These are phyloP conservation scores for Cornus florida DNA, from an alignment of 148 eudicot genomes.

Conservation along the genomic window DNA sequence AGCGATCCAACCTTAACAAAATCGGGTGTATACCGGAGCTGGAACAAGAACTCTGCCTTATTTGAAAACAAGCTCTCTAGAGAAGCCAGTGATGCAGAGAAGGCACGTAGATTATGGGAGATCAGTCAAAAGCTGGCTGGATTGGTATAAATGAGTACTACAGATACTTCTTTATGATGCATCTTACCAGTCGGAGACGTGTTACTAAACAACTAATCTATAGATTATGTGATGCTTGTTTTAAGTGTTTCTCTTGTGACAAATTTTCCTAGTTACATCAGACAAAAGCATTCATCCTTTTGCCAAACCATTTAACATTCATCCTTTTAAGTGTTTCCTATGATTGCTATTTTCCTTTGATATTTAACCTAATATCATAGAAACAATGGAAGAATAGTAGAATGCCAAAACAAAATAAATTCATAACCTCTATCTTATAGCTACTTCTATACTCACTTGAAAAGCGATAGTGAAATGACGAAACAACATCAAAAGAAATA, in stretches of 20 bases:
- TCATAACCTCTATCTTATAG: too few species aligned
- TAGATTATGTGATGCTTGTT: neutral
- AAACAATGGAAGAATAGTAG: too few species aligned
- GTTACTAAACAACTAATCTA: neutral
- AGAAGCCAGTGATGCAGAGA: conserved; percentile 84
- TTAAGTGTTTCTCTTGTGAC: neutral
- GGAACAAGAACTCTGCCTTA: conserved; percentile 75
- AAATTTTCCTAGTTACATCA: neutral
- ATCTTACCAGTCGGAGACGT: neutral
- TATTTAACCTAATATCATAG: neutral
- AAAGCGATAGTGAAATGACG: too few species aligned
- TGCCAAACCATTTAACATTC: neutral
- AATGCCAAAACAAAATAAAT: too few species aligned
- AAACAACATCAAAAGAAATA: too few species aligned
- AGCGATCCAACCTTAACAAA: conserved; percentile 77
- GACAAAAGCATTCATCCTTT: neutral
- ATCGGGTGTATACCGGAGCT: conserved; percentile 96
- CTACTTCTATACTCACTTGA: too few species aligned
- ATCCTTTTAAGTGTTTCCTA: too few species aligned
- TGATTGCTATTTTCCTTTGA: neutral
- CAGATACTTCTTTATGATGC: neutral
- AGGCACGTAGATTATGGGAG: conserved; percentile 85
- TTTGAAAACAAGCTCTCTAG: conserved; percentile 83
- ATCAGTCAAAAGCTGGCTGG: conserved; percentile 91
- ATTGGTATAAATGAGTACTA: conserved; percentile 40